A percentile compares a stretch with the other conserved stretches of the same genome.
These are phyloP conservation scores for Phyllosticta paracitricarpa DNA, from an alignment of 2,329 filamentous ascomycete species.

Conservation along the genomic window DNA sequence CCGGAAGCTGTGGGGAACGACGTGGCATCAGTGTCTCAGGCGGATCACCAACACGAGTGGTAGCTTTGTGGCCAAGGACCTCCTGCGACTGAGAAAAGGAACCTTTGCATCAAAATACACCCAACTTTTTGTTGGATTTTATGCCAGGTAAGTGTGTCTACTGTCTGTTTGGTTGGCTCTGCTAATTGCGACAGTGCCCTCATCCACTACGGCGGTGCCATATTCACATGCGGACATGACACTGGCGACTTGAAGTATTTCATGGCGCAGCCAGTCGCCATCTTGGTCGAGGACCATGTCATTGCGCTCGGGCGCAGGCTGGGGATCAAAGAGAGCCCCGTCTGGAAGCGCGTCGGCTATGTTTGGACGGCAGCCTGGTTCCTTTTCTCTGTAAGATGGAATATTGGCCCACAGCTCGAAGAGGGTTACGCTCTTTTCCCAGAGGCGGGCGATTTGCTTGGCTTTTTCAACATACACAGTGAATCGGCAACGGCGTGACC, in stretches of 20 bases:
- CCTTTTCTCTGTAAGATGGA: not conserved
- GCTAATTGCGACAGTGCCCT: not conserved
- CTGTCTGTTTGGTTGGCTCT: not conserved
- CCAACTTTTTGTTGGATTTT: conserved; percentile 20
- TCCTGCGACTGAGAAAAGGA: conserved; percentile 16
- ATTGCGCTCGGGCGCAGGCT: conserved; percentile 17
- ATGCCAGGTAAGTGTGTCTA: conserved; percentile 10
- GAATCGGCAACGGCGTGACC: too few species aligned
- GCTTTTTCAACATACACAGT: not conserved
- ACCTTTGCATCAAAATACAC: conserved; percentile 22
- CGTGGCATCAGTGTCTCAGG: conserved; percentile 21
- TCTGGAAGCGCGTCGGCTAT: conserved; percentile 18
- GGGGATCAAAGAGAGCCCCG: conserved; percentile 12
- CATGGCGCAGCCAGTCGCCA: conserved; percentile 18
- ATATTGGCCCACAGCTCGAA: not conserved
- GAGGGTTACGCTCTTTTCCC: not conserved
- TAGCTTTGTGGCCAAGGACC: conserved; percentile 15
- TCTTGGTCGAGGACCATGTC: conserved; percentile 22
- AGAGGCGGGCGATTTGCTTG: not conserved
- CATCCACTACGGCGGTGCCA: conserved; percentile 15
- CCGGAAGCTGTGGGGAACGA: conserved; percentile 17
- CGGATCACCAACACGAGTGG: conserved; percentile 15
- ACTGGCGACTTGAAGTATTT: conserved; percentile 15
- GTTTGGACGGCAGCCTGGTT: conserved; percentile 14
- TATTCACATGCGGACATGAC: conserved; percentile 14